Evolutionary conservation across 352 stramenopile species (phyloP), one percentile per base, ranked within the genome.

Genomic region (Thalassiosira hispida): DNA sequence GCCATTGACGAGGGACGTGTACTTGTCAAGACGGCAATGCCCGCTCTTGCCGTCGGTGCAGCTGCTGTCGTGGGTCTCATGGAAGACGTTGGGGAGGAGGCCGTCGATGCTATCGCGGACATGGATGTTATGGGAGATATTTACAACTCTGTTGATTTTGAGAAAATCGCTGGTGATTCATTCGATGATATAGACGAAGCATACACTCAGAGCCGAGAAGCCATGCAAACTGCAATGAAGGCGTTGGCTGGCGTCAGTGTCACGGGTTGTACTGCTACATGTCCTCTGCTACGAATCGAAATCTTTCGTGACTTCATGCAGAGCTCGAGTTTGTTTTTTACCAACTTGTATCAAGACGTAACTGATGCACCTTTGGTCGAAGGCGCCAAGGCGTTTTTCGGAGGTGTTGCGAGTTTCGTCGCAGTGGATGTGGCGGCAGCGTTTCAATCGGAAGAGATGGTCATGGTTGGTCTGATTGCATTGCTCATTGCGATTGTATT

Each of bases 281-380:
- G 22, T 65, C 56, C 56, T n/a, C 29, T 65, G 33, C 8, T 65
- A 14, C 20, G 27, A 31, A 18, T 65, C 29, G 56, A 65, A 18
- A 65, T 65, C 6, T 65, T 65, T 18, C 56, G 56, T 29, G 56
- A 65, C 20, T 65, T 65, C 29, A 51, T 47, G 56, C 56, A 65
- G 20, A 65, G 5, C 7, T n/a, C 18, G 11, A 65, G 56, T 65
- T 18, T 65, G 56, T 65, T 65, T n/a, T 65, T 65, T 18, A 51
- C 56, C 12, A 65, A 65, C 29, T 18, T 65, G 14, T 65, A 65
- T 29, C n/a, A 38, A 18, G 56, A 38, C 27, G 18, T 35, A 7
- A 29, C n/a, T 9, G 40, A 65, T 18, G 18, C 56, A 18, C 56
- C 56, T 23, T 65, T 29, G 23, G 40, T 65, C 2, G 56, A 65